Evolutionary conservation across 208 protist species (phyloP).

Genomic region (Wallacemonas sp.): DNA sequence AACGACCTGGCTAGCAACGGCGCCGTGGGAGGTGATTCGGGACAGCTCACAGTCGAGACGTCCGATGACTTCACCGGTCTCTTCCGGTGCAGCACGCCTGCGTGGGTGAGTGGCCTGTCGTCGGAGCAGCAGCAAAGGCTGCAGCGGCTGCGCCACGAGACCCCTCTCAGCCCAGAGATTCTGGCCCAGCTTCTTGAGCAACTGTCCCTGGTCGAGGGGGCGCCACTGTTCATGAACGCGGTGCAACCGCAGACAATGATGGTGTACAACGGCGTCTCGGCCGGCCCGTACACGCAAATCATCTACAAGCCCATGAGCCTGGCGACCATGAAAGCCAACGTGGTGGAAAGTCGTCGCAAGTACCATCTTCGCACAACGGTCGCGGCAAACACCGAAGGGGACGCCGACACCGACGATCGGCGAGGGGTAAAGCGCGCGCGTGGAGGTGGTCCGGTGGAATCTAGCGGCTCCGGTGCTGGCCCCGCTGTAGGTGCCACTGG

Average conservation of each 20-base stretch:
- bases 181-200: conserved; percentile 56
- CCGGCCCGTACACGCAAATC: conserved; percentile 56
- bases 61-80: background rate
- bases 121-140: conserved; percentile 37
- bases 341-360: conserved; percentile 53
- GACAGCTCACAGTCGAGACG: background rate
- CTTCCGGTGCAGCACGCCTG: background rate
- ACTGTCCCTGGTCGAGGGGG: conserved; percentile 61
- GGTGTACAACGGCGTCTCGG: conserved; percentile 79
- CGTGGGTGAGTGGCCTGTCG: conserved; percentile 18
- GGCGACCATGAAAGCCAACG: conserved; percentile 42
- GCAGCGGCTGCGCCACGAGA: conserved; percentile 48
- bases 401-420: background rate
- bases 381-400: background rate
- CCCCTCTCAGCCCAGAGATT: conserved; percentile 51
- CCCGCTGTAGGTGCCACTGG: background rate
- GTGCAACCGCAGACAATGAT: conserved; percentile 71
- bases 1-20: background rate
- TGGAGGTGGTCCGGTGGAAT: background rate
- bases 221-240: conserved; percentile 57
- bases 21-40: background rate
- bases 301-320: conserved; percentile 55
- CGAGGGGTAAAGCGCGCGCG: conserved; percentile 8
- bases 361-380: conserved; percentile 31
- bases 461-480: background rate